Evolutionary conservation across 1,284 basidiomycete species (phyloP).

Genomic region (Cryptococcus sp.): DNA sequence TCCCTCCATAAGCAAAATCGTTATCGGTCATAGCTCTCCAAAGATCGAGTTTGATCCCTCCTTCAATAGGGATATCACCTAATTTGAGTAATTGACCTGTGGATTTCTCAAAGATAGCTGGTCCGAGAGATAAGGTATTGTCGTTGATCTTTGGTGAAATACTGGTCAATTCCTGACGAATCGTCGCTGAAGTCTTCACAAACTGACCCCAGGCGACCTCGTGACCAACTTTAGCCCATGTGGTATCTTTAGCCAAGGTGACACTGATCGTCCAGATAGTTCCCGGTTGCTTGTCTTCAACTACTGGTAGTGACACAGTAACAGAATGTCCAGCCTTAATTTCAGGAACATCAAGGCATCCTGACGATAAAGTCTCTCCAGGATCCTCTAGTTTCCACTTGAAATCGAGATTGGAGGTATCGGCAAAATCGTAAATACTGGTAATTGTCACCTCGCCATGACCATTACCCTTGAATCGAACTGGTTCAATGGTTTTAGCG

Average conservation of each 20-base stretch:
- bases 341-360: not conserved
- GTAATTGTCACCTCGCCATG: constrained; percentile 1
- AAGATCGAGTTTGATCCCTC: constrained; percentile 8
- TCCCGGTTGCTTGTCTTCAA: not conserved
- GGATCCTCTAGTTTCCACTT: constrained; percentile 12
- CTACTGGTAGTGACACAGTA: constrained; percentile 1
- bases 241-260: not conserved
- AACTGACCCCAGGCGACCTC: constrained; percentile 18
- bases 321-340: not conserved
- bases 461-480: constrained; percentile 1
- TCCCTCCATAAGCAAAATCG: constrained; percentile 7
- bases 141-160: no score
- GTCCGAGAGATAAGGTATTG: not conserved
- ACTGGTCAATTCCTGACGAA: no score
- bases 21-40: constrained; percentile 25
- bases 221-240: constrained; percentile 16
- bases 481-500: constrained; percentile 16
- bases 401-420: constrained; percentile 9
- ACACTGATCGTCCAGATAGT: constrained; percentile 3
- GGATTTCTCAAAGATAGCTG: constrained; percentile 8
- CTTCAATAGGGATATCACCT: not conserved
- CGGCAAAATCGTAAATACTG: constrained; percentile 17
- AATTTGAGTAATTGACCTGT: constrained; percentile 10
- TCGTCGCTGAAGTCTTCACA: no score
- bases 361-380: not conserved